Evolutionary conservation across 1,284 basidiomycete genomes (phyloP).

Genomic region (Trichosporon sp.): DNA sequence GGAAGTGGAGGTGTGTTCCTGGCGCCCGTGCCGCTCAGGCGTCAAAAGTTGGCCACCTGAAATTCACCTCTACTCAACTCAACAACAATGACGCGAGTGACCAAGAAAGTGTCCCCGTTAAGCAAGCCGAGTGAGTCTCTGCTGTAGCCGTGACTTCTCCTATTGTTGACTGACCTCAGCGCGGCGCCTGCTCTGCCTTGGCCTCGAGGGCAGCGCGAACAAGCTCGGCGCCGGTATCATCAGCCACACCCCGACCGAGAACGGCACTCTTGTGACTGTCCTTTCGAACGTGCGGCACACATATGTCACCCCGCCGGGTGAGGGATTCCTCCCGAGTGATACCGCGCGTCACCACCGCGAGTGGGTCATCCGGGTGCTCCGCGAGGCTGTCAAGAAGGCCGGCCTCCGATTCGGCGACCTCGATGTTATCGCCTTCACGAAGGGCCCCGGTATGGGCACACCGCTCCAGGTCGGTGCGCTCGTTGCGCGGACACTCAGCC

Average conservation of each 20-base stretch:
- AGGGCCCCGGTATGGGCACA: conserved; percentile 98
- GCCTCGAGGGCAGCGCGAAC: conserved; percentile 93
- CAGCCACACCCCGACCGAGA: conserved; percentile 58
- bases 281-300: conserved; percentile 89
- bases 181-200: conserved; percentile 56
- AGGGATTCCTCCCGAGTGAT: conserved; percentile 92
- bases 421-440: conserved; percentile 95
- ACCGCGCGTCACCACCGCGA: conserved; percentile 93
- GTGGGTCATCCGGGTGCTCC: conserved; percentile 81
- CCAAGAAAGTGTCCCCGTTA: conserved; percentile 38
- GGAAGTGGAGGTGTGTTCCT: not conserved
- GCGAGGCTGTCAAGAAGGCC: conserved; percentile 71
- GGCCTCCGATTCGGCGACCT: conserved; percentile 67
- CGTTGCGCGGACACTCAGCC: conserved; percentile 86
- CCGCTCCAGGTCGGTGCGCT: conserved; percentile 92
- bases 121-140: conserved; percentile 29
- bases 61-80: not conserved
- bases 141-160: not conserved
- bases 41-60: conserved; percentile 11
- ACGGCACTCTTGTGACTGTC: conserved; percentile 55
- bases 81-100: conserved; percentile 25
- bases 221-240: conserved; percentile 97
- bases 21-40: not conserved
- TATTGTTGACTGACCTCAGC: conserved; percentile 15
- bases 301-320: conserved; percentile 95